A percentile compares a stretch with the other conserved stretches of the same genome.
Conservation (phyloP, 257 asterid species). For the Ajuga chamaepitys region DNA sequence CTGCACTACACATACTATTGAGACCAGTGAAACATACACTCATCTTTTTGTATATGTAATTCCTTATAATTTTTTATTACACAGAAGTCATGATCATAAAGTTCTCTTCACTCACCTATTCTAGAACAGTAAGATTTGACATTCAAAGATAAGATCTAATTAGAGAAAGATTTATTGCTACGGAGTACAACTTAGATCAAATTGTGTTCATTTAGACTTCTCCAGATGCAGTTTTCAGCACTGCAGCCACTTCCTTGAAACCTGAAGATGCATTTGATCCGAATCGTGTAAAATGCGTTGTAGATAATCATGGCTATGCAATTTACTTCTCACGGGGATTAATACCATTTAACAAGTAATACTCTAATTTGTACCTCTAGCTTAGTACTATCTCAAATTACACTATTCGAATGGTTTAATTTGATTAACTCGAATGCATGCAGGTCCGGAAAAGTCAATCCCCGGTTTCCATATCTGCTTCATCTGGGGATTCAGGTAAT, state of each 20-base stretch:
- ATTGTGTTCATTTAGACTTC: conserved; percentile 48
- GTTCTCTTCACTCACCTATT: background rate
- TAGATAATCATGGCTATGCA: conserved; percentile 75
- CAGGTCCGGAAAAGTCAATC: conserved; percentile 68
- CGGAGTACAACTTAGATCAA: background rate
- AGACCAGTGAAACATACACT: background rate
- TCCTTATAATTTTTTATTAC: background rate
- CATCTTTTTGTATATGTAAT: background rate
- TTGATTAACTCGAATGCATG: background rate
- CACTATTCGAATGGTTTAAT: background rate
- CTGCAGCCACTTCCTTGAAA: conserved; percentile 70
- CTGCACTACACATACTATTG: background rate
- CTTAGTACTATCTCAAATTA: background rate
- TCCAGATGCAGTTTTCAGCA: conserved; percentile 90
- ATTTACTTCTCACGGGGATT: conserved; percentile 82
- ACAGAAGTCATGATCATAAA: background rate
- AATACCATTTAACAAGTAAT: conserved; percentile 75
- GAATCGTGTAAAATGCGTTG: conserved; percentile 81
- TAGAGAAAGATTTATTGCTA: background rate
- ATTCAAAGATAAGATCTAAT: background rate
- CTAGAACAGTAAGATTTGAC: background rate
- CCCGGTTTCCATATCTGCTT: conserved; percentile 75
- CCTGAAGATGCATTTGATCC: conserved; percentile 84
- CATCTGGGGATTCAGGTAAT: conserved; percentile 88
- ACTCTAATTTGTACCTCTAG: background rate